Evolutionary conservation across 2,329 filamentous ascomycete species (phyloP).

Genomic region (Lasiodiplodia theobromae): DNA sequence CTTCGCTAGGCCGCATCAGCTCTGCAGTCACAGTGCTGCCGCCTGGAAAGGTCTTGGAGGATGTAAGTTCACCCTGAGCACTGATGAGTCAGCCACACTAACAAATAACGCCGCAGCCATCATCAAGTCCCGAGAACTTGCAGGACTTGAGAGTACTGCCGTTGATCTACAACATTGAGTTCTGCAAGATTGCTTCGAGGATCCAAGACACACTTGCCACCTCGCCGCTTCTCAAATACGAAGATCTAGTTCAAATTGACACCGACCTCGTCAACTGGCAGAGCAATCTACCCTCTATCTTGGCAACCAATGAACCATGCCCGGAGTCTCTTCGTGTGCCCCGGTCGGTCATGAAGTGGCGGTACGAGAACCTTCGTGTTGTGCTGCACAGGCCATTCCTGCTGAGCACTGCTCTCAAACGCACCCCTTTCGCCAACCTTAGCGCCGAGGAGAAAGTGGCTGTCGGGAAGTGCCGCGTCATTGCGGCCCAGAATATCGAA

Average conservation of each 20-base stretch:
- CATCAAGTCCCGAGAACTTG: conserved; percentile 59
- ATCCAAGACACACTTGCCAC: conserved; percentile 79
- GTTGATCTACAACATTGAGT: conserved; percentile 77
- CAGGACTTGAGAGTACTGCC: conserved; percentile 65
- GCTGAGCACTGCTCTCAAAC: conserved; percentile 66
- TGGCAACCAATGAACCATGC: conserved; percentile 65
- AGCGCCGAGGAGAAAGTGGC: conserved; percentile 71
- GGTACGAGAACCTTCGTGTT: conserved; percentile 79
- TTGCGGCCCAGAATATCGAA: conserved; percentile 74
- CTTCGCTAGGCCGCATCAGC: conserved; percentile 48
- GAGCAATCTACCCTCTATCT: conserved; percentile 66
- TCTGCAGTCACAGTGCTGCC: conserved; percentile 48
- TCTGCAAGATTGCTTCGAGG: conserved; percentile 79
- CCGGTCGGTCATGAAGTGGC: conserved; percentile 80
- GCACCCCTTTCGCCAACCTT: conserved; percentile 58
- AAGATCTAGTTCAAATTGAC: conserved; percentile 72
- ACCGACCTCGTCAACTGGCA: conserved; percentile 75
- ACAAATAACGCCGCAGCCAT: conserved; percentile 39
- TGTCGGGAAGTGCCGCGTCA: conserved; percentile 71
- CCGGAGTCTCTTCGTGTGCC: conserved; percentile 74
- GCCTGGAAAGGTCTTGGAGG: conserved; percentile 43
- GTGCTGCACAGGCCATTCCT: conserved; percentile 77
- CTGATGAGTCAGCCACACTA: not conserved
- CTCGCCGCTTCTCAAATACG: conserved; percentile 69
- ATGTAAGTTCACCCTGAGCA: conserved; percentile 36